Evolutionary conservation across 108 stramenopile species (phyloP), one percentile per base, ranked within the genome.

Genomic region (Cyclotella baltica): DNA sequence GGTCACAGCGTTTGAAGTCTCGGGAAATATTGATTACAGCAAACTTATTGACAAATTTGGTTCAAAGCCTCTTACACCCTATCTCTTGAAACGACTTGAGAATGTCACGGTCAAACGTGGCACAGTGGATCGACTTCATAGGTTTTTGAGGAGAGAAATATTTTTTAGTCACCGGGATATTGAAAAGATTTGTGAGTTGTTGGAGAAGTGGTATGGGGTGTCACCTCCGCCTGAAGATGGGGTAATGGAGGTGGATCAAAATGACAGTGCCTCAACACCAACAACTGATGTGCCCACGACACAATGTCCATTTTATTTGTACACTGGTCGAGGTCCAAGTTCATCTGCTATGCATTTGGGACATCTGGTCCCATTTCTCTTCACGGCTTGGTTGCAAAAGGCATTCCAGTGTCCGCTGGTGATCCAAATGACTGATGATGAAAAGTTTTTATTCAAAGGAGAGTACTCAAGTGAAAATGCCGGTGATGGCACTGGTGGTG

Each of bases 401-500:
- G 98, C 98, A 40, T 98, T 99, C 64, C 84, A 94, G 33, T 95
- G 92, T 73, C 99, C 99, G 0, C 77, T 99, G 56, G 99, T 99
- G 33, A 93, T 99, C 65, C 99, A 99, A 89, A 96, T 99, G 85
- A 99, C 99, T 11, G 99, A 99, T 74, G 99, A 99, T 77, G 99
- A 99, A 87, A 99, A 99, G 85, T 99, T 99, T 73, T 74, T 99
- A 8, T 99, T 97, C 93, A 99, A 99, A 87, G 97, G 96, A 18
- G 82, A 77, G 36, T 96, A 94, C 85, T 72, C 78, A 31, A 84
- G 87, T 36, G 90, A 90, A 62, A 67, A 79, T 62, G 59, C 72
- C 6, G 65, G 57, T 13, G 73, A 67, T 22, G 64, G 36, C 10
- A 47, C 37, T 25, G 47, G 63, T 31, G 3, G 31, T 29, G 52